Evolutionary conservation across 1,284 basidiomycete species (phyloP), one percentile per base, ranked within the genome.

Genomic region (Rhodotorula sp.): DNA sequence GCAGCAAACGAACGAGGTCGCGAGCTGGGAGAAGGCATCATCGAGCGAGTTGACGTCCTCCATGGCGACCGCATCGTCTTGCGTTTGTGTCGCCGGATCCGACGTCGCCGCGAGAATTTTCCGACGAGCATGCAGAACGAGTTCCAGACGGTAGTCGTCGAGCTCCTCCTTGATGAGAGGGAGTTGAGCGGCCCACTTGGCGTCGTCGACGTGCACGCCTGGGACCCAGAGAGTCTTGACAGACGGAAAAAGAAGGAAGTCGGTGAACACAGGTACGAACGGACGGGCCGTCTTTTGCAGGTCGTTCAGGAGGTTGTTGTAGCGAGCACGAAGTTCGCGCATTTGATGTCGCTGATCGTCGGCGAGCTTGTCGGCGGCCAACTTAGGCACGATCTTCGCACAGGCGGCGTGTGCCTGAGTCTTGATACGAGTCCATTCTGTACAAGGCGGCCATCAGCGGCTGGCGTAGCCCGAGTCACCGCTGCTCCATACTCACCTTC

Each of bases 1-100:
- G 60, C 68, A 69, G 43, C 57, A 31, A 23, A 69, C 34, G 48
- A 58, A 15, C 21, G 64, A 69, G 16, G 62, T 48, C 0, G 55
- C 45, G 7, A 16, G 38, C 7, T n/a, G 19, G 55, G 66, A 59
- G 45, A 60, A 69, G 16, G 19, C 64, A 28, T 61, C 60, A 45
- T 47, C 28, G 23, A 64, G 7, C 5, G 16, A 28, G 12, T 47
- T 54, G 8, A 8, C 12, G 7, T 23, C 12, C n/a, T 59, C 48
- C 6, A 3, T 8, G 45, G 21, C 7, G 14, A 54, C 60, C 6
- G 5, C n/a, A 2, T 8, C 49, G 5, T 12, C 56, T 12, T 21
- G 34, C 2, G 21, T n/a, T 54, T 10, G 10, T 43, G 38, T 14
- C 38, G 21, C 34, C 10, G 12, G 26, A 18, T 45, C 58, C 7